Conservation (phyloP, 1,284 basidiomycete genomes). For the Malassezia arunalokei region DNA sequence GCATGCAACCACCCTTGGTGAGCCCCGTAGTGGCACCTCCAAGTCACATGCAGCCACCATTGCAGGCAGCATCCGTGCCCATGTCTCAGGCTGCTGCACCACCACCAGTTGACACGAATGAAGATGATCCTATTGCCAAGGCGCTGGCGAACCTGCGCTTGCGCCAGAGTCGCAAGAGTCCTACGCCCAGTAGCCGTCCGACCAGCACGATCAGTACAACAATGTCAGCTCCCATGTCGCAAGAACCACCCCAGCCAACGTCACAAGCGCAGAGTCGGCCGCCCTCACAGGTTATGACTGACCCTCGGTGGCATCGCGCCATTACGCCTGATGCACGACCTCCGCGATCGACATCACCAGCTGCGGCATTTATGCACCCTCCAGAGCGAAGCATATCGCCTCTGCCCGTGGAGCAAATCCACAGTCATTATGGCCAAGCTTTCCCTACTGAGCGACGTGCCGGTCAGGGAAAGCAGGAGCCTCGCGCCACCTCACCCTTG, state of each 20-base stretch:
- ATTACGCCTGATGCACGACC: constrained; percentile 18
- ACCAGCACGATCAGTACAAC: constrained; percentile 13
- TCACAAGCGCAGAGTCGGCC: not conserved
- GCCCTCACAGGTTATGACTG: not conserved
- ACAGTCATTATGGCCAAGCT: constrained; percentile 66
- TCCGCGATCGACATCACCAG: constrained; percentile 58
- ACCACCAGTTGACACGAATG: constrained; percentile 36
- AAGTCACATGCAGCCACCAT: not conserved
- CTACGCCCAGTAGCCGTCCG: constrained; percentile 22
- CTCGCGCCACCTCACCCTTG: constrained; percentile 47
- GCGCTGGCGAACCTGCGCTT: constrained; percentile 55
- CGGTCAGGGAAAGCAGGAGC: not conserved
- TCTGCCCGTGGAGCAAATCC: constrained; percentile 59
- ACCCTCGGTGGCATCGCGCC: constrained; percentile 4
- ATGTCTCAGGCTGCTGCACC: not conserved
- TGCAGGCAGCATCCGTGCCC: not conserved
- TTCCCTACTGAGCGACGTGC: constrained; percentile 65
- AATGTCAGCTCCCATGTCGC: not conserved
- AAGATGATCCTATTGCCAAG: constrained; percentile 62
- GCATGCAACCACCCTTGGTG: not conserved
- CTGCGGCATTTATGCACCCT: constrained; percentile 62
- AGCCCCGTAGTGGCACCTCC: not conserved
- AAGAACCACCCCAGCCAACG: not conserved
- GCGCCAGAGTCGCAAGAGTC: constrained; percentile 28
- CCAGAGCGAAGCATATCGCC: constrained; percentile 52